These are phyloP conservation scores for Parasitella parasitica DNA, from an alignment of 371 early-diverging fungal species.

Conservation along the genomic window DNA sequence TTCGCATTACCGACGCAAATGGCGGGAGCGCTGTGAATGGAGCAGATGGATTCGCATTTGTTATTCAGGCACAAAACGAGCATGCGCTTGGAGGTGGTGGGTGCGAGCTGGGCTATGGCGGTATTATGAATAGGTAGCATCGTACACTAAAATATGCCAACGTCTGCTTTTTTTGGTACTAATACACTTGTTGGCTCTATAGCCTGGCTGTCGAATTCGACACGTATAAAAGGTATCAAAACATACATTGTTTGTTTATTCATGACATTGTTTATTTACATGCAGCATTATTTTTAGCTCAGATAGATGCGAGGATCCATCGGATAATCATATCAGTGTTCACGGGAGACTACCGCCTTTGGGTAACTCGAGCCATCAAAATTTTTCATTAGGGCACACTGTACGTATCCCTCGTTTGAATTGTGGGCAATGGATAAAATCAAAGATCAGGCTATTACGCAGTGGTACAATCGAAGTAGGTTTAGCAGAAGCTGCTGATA, in stretches of 20 bases:
- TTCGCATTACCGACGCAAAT: slow-evolving; percentile 30
- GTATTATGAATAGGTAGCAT: slow-evolving; percentile 33
- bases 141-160: no score
- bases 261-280: background rate
- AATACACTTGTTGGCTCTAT: background rate
- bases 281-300: slow-evolving; percentile 14
- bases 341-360: slow-evolving; percentile 34
- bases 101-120: slow-evolving; percentile 48
- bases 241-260: background rate
- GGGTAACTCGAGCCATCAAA: slow-evolving; percentile 47
- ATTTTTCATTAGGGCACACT: slow-evolving; percentile 43
- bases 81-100: slow-evolving; percentile 44
- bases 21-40: slow-evolving; percentile 27
- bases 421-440: slow-evolving; percentile 35
- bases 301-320: slow-evolving; percentile 51
- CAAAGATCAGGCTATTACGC: slow-evolving; percentile 18
- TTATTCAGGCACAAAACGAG: slow-evolving; percentile 27
- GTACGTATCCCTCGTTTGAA: slow-evolving; percentile 37
- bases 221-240: slow-evolving; percentile 47
- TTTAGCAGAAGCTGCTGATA: slow-evolving; percentile 16
- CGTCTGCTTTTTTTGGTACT: background rate
- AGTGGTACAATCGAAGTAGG: slow-evolving; percentile 11
- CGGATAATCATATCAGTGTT: slow-evolving; percentile 53
- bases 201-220: slow-evolving; percentile 61
- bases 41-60: slow-evolving; percentile 51